These are phyloP conservation scores for Bullera alba DNA, from an alignment of 768 basidiomycete genomes.

Conservation along the genomic window DNA sequence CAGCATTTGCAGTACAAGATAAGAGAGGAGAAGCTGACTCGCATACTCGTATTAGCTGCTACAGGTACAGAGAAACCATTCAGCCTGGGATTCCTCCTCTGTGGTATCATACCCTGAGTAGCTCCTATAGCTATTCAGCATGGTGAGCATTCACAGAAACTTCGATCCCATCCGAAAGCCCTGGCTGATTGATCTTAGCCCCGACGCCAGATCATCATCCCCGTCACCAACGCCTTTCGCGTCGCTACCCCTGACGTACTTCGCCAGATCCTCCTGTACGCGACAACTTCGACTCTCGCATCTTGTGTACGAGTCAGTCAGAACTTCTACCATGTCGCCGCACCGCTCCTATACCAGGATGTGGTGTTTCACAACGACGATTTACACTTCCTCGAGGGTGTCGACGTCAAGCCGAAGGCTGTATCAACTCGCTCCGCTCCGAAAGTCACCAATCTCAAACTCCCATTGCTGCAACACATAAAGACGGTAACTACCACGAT, in stretches of 20 bases:
- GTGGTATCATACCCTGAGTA: neutral
- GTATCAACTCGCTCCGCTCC: no score
- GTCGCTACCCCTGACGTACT: neutral
- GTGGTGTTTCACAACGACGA: neutral
- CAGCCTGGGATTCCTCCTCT: neutral
- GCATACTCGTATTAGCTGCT: no score
- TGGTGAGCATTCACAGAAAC: neutral
- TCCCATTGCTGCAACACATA: no score
- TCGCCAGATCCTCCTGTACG: neutral
- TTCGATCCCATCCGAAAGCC: neutral
- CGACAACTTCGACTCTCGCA: neutral
- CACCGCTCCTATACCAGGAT: neutral
- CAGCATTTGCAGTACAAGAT: no score
- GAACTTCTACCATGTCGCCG: neutral
- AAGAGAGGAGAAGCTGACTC: no score
- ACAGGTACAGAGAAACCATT: neutral
- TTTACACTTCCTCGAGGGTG: neutral
- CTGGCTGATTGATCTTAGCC: neutral
- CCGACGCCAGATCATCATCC: neutral
- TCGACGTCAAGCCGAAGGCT: no score
- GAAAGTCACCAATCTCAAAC: no score
- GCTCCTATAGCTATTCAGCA: neutral
- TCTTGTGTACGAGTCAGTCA: constrained; percentile 1
- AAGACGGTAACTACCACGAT: no score
- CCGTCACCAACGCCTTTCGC: neutral